Evolutionary conservation across 352 stramenopile species (phyloP), one percentile per base, ranked within the genome.

Genomic region (Pythium scleroteichum): DNA sequence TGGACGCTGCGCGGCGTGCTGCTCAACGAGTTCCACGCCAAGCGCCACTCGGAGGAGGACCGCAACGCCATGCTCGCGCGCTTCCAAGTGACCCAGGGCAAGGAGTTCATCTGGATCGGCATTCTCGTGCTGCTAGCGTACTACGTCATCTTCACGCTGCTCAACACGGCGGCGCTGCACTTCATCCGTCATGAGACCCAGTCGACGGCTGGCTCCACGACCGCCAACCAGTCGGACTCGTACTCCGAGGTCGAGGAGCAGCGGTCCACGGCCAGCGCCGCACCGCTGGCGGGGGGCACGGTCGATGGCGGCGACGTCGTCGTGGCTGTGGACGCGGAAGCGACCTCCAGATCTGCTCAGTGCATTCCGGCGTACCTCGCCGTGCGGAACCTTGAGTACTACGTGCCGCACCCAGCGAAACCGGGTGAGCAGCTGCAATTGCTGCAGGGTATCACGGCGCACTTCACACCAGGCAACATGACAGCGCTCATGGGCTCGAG

Each of bases 1-100:
- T 88, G 78, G 78, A 69, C 76, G 9, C 57, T 87, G 16, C 75
- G 73, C 2, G 59, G 27, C 13, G 63, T 82, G 48, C 79, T 88
- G 72, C 38, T 88, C 32, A 80, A 75, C 0, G 78, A 88, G 53
- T 88, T 35, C 29, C 29, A 35, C 29, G 83, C 58, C 67, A 62
- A 38, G 4, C 52, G 24, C 24, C 49, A 59, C 52, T 32, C 39
- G 19, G 13, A 19, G 2, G 35, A n/a, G 3, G 20, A 48, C 8
- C 19, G 14, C 32, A 44, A 56, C 27, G 19, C 49, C 49, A 46
- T 46, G 6, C 48, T 75, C 29, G 52, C 33, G 17, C 23, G 35
- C 2, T 78, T 76, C 47, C 54, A 64, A 26, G 69, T 78, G 24
- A 64, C 48, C 2, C 33, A 75, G 47, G 60, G 59, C 38, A 16